Base-by-base conservation (phyloP, 2,329 filamentous ascomycete genomes). In the Hymenoscyphus salicellus region DNA sequence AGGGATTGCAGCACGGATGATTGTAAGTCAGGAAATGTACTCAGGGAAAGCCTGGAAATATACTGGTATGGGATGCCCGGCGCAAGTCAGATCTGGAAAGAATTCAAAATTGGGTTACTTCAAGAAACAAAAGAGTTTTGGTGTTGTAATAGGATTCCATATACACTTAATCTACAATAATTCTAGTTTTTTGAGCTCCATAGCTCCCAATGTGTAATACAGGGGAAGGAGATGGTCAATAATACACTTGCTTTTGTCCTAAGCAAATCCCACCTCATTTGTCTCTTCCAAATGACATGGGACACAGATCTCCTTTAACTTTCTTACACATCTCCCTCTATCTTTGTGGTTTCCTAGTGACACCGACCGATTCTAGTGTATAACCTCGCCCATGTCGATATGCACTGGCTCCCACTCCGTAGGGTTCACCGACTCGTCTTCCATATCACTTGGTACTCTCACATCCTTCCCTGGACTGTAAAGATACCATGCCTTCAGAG, bases 401-500 rank as follows among this genome's bases (percentile, higher is more conserved):
- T 84, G 78, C 65, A 83, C 81, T n/a, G 83, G 80, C 72, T 79
- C 81, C 81, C 83, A 87, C 30, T 73, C 73, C n/a, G 16, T 7
- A 52, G 20, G 20, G n/a, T 63, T 26, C 41, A 20, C 20, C 64
- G 72, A 77, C 32, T 72, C 71, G 26, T 73, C 70, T 64, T 78
- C 75, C 68, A 75, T 80, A 67, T 82, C 81, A 69, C 81, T 84
- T 30, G 84, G 84, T 62, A 84, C 74, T 28, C 81, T 67, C 1
- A 63, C 69, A 60, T 72, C 67, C 28, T 69, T 66, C 14, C 72
- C 72, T 1, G 95, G 94, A 76, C 89, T 93, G 81, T 99, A 99
- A 61, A 99, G 82, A 78, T 99, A 99, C 95, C 95, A 99, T 5
- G 89, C 84, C 83, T 97, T 96, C 74, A 99, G 82, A 20, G 93